Conservation (phyloP, 352 stramenopile species). For the Phytophthora citrophthora region DNA sequence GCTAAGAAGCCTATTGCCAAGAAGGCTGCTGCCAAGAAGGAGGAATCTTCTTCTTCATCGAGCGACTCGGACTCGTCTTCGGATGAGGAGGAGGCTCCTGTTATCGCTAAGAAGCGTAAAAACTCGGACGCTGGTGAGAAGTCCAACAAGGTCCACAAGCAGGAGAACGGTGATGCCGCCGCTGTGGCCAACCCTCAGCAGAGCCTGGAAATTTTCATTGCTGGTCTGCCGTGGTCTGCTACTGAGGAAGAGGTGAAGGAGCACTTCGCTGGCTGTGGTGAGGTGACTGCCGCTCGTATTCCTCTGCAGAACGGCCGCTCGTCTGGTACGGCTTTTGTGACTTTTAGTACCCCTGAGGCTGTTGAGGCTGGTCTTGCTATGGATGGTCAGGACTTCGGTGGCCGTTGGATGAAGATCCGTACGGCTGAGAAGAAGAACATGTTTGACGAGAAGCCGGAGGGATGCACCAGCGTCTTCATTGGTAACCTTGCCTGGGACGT, state of each 20-base stretch:
- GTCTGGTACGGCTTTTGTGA: slow-evolving; percentile 96
- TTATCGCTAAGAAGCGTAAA: slow-evolving; percentile 87
- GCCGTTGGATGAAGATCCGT: slow-evolving; percentile 96
- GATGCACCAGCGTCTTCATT: slow-evolving; percentile 97
- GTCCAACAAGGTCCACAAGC: slow-evolving; percentile 80
- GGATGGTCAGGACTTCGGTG: slow-evolving; percentile 95
- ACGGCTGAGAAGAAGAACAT: slow-evolving; percentile 87
- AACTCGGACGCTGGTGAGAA: slow-evolving; percentile 68
- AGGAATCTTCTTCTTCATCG: slow-evolving; percentile 42
- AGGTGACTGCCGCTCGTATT: slow-evolving; percentile 85
- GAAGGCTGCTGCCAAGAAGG: slow-evolving; percentile 44
- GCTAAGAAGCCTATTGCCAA: slow-evolving; percentile 41
- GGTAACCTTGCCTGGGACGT: slow-evolving; percentile 98
- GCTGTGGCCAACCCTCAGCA: slow-evolving; percentile 57
- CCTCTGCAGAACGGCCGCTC: slow-evolving; percentile 90
- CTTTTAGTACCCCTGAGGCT: slow-evolving; percentile 80
- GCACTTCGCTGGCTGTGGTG: slow-evolving; percentile 95
- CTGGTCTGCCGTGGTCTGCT: slow-evolving; percentile 95
- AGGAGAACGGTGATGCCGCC: slow-evolving; percentile 69
- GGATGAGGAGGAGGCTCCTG: slow-evolving; percentile 73
- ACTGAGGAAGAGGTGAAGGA: slow-evolving; percentile 94
- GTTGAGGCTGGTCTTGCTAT: slow-evolving; percentile 88
- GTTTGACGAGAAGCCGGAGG: slow-evolving; percentile 93
- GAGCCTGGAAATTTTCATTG: slow-evolving; percentile 87
- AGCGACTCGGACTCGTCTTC: slow-evolving; percentile 62